Base-by-base conservation (phyloP, 495 filamentous ascomycete species). In the Pyrenopolyporus hunteri region DNA sequence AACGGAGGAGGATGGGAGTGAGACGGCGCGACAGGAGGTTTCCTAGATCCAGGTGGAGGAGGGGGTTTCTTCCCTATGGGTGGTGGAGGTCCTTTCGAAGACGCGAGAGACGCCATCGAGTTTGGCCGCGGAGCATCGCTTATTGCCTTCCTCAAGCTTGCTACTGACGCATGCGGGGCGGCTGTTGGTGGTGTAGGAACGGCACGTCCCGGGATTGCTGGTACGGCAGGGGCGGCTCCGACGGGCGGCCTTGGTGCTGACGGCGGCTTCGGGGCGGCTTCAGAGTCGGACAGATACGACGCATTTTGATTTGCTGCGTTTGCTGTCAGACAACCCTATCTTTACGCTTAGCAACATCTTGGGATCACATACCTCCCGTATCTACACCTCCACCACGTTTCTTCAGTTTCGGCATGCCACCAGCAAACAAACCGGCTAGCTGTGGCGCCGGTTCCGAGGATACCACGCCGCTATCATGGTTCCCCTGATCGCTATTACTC, bases 391-490 rank as follows among this genome's bases (percentile, higher is more conserved):
- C 92, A 26, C 83, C 84, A 8, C 90, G 86, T 75, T 92, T 97
- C 72, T 88, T 87, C 60, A 98, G 69, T 76, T 97, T 98, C 2
- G 94, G 94, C 81, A 98, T 98, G 25, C 93, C 95, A 25, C 92
- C 92, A 6, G 91, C 92, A 68, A 98, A 96, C 20, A 98, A 74
- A 3, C 95, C 94, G 6, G 80, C 93, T 28, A 98, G 72, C 70
- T 98, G 94, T 23, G 92, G 90, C 13, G 91, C 84, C 17, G 86
- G 74, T 20, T 85, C 81, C 28, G 79, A n/a, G n/a, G n/a, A 71
- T 7, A 73, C 75, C 3, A 71, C 66, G 9, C 36, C 43, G 19
- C 69, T 76, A 45, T 75, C 80, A 43, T 81, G 79, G 20, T 77
- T 72, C 23, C 74, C 75, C 35, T 79, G 77, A 73, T 93, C 91